Base-by-base conservation (phyloP, 129 eudicot genomes). In the Cynara cardunculus region DNA sequence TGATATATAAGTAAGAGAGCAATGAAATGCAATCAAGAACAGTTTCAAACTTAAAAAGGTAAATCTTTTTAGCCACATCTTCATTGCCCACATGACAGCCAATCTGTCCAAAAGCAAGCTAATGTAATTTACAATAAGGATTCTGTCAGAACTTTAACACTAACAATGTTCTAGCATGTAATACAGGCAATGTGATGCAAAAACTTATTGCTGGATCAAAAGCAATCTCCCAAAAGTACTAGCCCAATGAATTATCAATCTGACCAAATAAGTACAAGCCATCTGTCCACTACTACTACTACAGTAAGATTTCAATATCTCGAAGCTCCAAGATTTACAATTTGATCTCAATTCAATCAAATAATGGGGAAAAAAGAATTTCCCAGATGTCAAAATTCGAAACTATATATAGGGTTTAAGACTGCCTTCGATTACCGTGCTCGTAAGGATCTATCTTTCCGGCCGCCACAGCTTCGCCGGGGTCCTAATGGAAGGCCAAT, bases 251-350 rank as follows among this genome's bases (percentile, higher is more conserved):
- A 49, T 6, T 49, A 49, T 49, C 22, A 49, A 61, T 61, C 68
- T 61, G 26, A 61, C 6, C 62, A 49, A 49, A 14, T 2, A 13
- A 49, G 3, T 14, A 49, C 2, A 49, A 49, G 62, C n/a, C 62
- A 12, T 18, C 3, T 49, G 62, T 49, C 62, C 18, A 3, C 61
- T 4, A 14, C 62, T 53, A 53, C 14, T 7, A 9, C 1, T 7
- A 64, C 0, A 22, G n/a, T 62, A 31, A 78, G 32, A 69, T 70
- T 30, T 70, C n/a, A 49, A 30, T 68, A 46, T 21, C 53, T 69
- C 49, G 0, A 46, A 69, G 77, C 35, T 80, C 59, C 74, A 71
- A 80, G 78, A 56, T 80, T 80, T 14, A 37, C 2, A 81, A 66
- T 26, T 44, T 31, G 28, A 67, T 19, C 75, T 14, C 24, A 44